Evolutionary conservation across 306 rosid genomes (phyloP).

Genomic region (Cucurbita argyrosperma): DNA sequence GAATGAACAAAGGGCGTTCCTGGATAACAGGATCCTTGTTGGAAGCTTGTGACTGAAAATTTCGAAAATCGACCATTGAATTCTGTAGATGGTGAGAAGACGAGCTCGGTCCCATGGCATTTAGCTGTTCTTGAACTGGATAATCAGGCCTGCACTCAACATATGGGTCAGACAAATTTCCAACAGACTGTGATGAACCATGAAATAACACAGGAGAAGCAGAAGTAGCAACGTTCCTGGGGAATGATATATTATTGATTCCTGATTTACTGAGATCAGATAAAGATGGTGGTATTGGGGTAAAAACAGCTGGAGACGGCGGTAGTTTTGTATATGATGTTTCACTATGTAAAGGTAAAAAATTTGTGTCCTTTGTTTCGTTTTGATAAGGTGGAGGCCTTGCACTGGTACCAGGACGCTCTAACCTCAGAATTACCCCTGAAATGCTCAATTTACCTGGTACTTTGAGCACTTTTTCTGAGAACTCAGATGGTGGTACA

Average conservation of each 20-base stretch:
- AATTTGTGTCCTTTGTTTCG: conserved; percentile 29
- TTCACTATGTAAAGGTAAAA: conserved; percentile 25
- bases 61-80: conserved; percentile 26
- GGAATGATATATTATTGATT: conserved; percentile 23
- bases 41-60: conserved; percentile 23
- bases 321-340: conserved; percentile 26
- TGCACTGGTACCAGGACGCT: conserved; percentile 42
- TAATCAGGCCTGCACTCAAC: conserved; percentile 37
- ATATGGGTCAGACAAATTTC: conserved; percentile 22
- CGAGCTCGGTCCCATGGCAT: conserved; percentile 30
- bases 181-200: conserved; percentile 23
- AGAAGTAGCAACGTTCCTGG: conserved; percentile 30
- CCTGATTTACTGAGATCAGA: conserved; percentile 39
- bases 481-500: conserved; percentile 93
- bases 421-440: conserved; percentile 84
- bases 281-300: conserved; percentile 22
- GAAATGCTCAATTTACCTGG: conserved; percentile 94
- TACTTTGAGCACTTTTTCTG: conserved; percentile 76
- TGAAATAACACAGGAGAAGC: conserved; percentile 23
- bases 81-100: conserved; percentile 38
- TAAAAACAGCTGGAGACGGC: conserved; percentile 17
- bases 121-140: conserved; percentile 28
- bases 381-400: conserved; percentile 33
- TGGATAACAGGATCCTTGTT: conserved; percentile 29
- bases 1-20: conserved; percentile 23